Evolutionary conservation across 2,329 filamentous ascomycete species (phyloP).

Genomic region (Beauveria asiatica): DNA sequence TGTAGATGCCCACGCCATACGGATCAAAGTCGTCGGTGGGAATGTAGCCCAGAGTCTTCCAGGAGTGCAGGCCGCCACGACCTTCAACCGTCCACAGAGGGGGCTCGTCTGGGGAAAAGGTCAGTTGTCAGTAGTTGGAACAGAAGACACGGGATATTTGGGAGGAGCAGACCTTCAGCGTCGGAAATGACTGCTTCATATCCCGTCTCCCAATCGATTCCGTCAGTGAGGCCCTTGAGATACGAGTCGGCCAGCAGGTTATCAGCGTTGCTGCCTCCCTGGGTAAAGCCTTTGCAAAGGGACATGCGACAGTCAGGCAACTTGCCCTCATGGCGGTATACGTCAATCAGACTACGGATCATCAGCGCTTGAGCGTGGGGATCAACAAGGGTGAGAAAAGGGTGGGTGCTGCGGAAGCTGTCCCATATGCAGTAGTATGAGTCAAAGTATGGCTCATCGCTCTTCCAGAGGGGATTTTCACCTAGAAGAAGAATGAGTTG

Average conservation of each 20-base stretch:
- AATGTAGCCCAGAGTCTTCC: conserved; percentile 65
- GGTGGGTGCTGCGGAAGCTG: conserved; percentile 62
- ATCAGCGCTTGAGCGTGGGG: conserved; percentile 59
- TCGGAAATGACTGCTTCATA: conserved; percentile 69
- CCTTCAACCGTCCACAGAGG: conserved; percentile 62
- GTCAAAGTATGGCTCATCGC: conserved; percentile 65
- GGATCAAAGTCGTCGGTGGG: conserved; percentile 60
- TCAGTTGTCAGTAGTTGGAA: not conserved
- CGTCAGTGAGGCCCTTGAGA: conserved; percentile 57
- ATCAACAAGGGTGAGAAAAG: conserved; percentile 63
- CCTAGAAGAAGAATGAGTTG: conserved; percentile 57
- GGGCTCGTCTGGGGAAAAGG: conserved; percentile 27
- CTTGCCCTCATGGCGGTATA: conserved; percentile 59
- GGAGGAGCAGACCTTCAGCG: conserved; percentile 48
- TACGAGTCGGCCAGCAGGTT: conserved; percentile 62
- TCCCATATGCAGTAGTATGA: conserved; percentile 66
- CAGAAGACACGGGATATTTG: conserved; percentile 35
- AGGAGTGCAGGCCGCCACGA: conserved; percentile 60
- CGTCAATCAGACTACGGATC: conserved; percentile 63
- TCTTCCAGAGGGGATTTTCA: conserved; percentile 64
- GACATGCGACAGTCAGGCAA: conserved; percentile 72
- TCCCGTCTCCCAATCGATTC: conserved; percentile 60
- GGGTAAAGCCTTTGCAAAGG: conserved; percentile 66
- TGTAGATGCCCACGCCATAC: conserved; percentile 54
- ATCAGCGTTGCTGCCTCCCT: conserved; percentile 71